Percentiles rank a stretch among this genome's conserved stretches.
Conservation (phyloP, 768 basidiomycete species). For the Pleurotus pulmonarius region DNA sequence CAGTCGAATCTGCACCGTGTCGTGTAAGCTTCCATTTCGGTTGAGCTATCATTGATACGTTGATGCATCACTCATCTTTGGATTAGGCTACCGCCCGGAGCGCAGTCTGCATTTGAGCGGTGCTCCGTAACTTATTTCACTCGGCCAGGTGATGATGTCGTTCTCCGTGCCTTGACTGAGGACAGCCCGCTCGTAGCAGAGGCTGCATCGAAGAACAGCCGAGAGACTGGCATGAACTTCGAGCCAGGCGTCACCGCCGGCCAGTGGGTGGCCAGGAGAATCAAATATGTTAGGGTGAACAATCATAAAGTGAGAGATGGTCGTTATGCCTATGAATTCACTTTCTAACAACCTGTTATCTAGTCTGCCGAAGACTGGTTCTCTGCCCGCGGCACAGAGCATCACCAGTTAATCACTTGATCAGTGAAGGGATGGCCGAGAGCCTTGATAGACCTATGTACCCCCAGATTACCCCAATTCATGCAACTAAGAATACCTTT, state of each 20-base stretch:
- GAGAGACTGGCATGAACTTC: conserved; percentile 17
- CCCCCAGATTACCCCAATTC: too few species aligned
- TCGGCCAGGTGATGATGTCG: conserved; percentile 49
- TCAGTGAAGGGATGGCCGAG: too few species aligned
- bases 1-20: conserved; percentile 64
- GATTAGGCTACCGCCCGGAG: conserved; percentile 55
- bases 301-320: conserved; percentile 31
- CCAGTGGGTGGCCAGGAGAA: conserved; percentile 42
- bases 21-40: conserved; percentile 32
- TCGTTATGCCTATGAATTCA: too few species aligned
- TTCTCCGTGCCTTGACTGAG: conserved; percentile 48
- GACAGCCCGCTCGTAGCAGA: conserved; percentile 47
- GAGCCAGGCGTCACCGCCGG: conserved; percentile 31
- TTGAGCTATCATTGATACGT: too few species aligned
- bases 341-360: too few species aligned
- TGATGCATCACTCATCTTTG: not conserved
- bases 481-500: too few species aligned
- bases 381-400: too few species aligned
- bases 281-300: conserved; percentile 40
- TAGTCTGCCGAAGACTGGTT: too few species aligned
- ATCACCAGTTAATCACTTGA: too few species aligned
- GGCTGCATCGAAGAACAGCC: conserved; percentile 33
- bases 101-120: conserved; percentile 47
- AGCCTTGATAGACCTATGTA: too few species aligned
- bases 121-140: conserved; percentile 73